These are phyloP conservation scores for Pogostemon cablin DNA, from an alignment of 257 asterid genomes.

Conservation along the genomic window DNA sequence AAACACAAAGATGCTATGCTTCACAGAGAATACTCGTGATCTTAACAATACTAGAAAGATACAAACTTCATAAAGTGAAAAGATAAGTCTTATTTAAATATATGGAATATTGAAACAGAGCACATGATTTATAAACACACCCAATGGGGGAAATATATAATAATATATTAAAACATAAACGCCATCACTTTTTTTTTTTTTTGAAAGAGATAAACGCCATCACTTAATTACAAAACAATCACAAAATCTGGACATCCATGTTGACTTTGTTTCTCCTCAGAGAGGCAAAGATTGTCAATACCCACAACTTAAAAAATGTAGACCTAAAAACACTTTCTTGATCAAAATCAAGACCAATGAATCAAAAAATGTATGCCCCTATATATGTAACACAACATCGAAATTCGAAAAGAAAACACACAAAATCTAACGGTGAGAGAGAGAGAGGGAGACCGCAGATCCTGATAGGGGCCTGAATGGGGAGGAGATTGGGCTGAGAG, in stretches of 20 bases:
- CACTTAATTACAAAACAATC: constrained; percentile 17
- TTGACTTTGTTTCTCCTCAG: not conserved
- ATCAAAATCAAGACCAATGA: not conserved
- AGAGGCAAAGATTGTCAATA: too few species aligned
- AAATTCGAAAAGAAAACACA: not conserved
- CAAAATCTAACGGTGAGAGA: constrained; percentile 3
- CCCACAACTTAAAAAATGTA: not conserved
- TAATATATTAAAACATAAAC: not conserved
- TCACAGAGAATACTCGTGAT: constrained; percentile 9
- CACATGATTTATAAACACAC: not conserved
- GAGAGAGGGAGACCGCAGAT: constrained; percentile 60
- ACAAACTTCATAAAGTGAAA: not conserved
- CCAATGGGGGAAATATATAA: not conserved
- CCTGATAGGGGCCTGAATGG: constrained; percentile 73
- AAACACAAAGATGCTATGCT: not conserved
- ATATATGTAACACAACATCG: not conserved
- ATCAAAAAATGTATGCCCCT: not conserved
- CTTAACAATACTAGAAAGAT: not conserved
- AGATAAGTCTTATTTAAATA: too few species aligned
- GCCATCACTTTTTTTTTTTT: not conserved
- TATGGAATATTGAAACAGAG: not conserved
- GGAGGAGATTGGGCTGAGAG: constrained; percentile 76
- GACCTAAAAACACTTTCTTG: not conserved
- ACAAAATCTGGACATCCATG: not conserved
- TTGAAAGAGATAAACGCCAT: not conserved